Conservation (phyloP, 768 basidiomycete species). For the Multifurca ochricompacta region DNA sequence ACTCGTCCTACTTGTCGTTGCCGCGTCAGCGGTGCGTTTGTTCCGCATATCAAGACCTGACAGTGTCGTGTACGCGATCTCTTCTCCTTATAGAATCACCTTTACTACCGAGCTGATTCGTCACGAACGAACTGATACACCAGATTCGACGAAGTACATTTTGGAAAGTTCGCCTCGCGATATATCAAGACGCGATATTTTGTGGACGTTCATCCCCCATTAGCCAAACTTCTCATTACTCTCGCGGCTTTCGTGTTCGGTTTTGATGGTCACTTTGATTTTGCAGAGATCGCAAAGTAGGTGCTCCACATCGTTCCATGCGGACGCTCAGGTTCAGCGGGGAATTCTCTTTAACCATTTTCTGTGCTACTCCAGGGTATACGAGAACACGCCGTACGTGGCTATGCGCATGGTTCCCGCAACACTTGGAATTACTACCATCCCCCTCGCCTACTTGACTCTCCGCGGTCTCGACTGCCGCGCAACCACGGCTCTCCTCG, state of each 20-base stretch:
- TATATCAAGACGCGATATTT: constrained; percentile 92
- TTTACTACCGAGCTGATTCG: not conserved
- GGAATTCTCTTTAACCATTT: not conserved
- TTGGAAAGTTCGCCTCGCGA: constrained; percentile 91
- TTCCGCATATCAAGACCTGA: constrained; percentile 79
- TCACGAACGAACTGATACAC: not conserved
- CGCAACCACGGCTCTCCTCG: constrained; percentile 86
- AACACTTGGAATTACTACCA: constrained; percentile 75
- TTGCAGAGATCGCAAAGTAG: constrained; percentile 95
- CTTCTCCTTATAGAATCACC: not conserved
- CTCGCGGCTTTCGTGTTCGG: constrained; percentile 81
- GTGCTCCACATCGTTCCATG: constrained; percentile 25
- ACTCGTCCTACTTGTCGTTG: constrained; percentile 51
- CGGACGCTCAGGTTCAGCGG: not conserved
- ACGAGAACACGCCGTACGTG: constrained; percentile 86
- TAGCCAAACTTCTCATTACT: constrained; percentile 93
- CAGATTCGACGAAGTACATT: constrained; percentile 98
- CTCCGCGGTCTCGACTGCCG: constrained; percentile 89
- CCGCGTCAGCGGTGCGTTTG: constrained; percentile 77
- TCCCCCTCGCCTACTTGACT: constrained; percentile 89
- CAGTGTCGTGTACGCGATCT: constrained; percentile 77
- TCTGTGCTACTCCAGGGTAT: constrained; percentile 44
- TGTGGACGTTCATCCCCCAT: constrained; percentile 93
- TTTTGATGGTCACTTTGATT: constrained; percentile 91
- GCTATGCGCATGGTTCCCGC: constrained; percentile 98